Conservation (phyloP, 1,139 yeast species). For the Geotrichum candidum region DNA sequence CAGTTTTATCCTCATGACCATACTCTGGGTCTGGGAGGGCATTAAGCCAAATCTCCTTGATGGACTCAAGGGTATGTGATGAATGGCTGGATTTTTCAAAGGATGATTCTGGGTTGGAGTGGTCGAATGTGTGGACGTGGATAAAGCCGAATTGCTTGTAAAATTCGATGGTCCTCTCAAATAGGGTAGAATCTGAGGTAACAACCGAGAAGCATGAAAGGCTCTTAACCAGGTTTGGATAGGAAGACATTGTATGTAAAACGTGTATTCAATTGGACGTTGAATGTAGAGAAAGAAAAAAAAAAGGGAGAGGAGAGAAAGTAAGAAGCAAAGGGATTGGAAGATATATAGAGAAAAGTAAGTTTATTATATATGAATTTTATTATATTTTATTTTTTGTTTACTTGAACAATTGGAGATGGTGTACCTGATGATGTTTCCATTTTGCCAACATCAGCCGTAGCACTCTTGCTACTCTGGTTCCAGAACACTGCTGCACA, state of each 20-base stretch:
- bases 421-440: not conserved
- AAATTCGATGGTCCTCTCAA: conserved; percentile 44
- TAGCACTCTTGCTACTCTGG: too few species aligned
- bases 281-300: too few species aligned
- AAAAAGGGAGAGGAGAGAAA: too few species aligned
- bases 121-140: conserved; percentile 41
- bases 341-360: not conserved
- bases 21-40: conserved; percentile 21
- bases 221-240: conserved; percentile 24
- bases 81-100: conserved; percentile 25
- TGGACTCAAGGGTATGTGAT: conserved; percentile 28
- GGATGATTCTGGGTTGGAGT: conserved; percentile 23
- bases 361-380: not conserved
- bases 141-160: conserved; percentile 56
- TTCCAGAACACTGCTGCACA: too few species aligned
- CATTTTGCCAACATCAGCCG: not conserved
- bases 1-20: conserved; percentile 25
- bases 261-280: not conserved
- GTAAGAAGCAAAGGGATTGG: not conserved
- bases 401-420: not conserved
- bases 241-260: conserved; percentile 1
- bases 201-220: conserved; percentile 51
- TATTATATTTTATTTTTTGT: too few species aligned
- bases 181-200: conserved; percentile 46
- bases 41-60: conserved; percentile 29